Base-by-base conservation (phyloP, 2,329 filamentous ascomycete species). In the Didymellaceae sp. region DNA sequence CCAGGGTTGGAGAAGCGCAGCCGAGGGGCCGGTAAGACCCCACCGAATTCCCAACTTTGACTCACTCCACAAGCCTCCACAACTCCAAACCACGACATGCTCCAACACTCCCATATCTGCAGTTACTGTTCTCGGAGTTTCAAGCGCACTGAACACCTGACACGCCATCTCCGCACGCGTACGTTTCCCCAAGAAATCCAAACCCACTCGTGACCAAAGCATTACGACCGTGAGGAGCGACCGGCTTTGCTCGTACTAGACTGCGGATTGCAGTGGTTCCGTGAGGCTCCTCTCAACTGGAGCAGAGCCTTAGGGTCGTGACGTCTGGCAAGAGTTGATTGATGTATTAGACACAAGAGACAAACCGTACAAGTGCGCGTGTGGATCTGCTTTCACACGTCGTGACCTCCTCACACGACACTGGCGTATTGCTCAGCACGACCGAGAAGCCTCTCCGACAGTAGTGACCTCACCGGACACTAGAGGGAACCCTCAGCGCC, bases 81-180 rank as follows among this genome's bases (percentile, higher is more conserved):
- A 50, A 34, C 59, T 62, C 61, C 58, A 56, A 54, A 47, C 38
- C 17, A 39, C 47, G 49, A 41, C 50, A 55, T 55, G 52, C 43
- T 55, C 32, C 45, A 42, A 47, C 58, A 58, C 31, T 51, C 51
- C 38, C 64, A 67, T 45, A 63, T 59, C 14, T 67, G 64, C 51
- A 59, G 41, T 48, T 54, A 65, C 47, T 68, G 65, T 54, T 61
- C 60, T 24, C 52, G 63, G 16, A 55, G 46, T 39, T 68, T 68
- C 61, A 68, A 68, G 37, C 65, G 65, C 37, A 61, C 64, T 40
- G 65, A 69, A 42, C 66, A 68, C 40, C 45, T 68, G 45, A 65
- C 58, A 20, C 64, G 64, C 37, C 65, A 69, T 53, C 55, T 65
- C 45, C 66, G 66, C 47, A 69, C 66, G 14, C 65, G 65, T 68